Evolutionary conservation across 768 basidiomycete genomes (phyloP), one percentile per base, ranked within the genome.

Genomic region (Lentinula boryana): DNA sequence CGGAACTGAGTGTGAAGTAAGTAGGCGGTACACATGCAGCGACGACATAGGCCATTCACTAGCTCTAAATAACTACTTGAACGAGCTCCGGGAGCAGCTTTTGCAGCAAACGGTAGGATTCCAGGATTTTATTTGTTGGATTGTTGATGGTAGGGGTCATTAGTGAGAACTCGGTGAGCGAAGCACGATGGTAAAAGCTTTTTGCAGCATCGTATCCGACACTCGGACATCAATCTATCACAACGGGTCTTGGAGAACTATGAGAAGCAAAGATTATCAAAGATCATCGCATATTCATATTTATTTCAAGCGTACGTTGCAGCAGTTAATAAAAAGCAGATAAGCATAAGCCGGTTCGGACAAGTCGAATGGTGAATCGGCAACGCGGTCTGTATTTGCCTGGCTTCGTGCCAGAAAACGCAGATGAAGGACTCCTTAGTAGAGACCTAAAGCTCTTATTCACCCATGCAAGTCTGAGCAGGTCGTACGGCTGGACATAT

Each of bases 401-500:
- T 66, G 33, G 63, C 69, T 15, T 58, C 54, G 33, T 66, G 68
- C 74, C 74, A 75, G 36, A 69, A 0, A 62, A 61, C 16, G 60
- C 58, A 6, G 68, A 66, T 1, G 63, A 58, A 15, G 56, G 56
- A 32, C 58, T 53, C 54, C 63, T 64, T 13, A 67, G 62, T 18
- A 74, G 65, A 4, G 35, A 50, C 35, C 74, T 69, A 52, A 76
- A 66, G 4, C 58, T 21, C 57, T 70, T 72, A 16, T 69, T 71
- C 10, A 71, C 72, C 16, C 75, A 68, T 15, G 72, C 66, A 16
- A 78, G 67, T 18, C 61, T 65, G 12, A 78, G 64, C 13, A 77
- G 67, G 59, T 74, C 74, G 2, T 64, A 23, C 6, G 76, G 72
- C 21, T 59, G 53, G 13, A 78, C 51, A 38, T 70, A 69, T 27